Conservation (phyloP, 495 filamentous ascomycete species). For the Hyphodiscus hymeniophilus region DNA sequence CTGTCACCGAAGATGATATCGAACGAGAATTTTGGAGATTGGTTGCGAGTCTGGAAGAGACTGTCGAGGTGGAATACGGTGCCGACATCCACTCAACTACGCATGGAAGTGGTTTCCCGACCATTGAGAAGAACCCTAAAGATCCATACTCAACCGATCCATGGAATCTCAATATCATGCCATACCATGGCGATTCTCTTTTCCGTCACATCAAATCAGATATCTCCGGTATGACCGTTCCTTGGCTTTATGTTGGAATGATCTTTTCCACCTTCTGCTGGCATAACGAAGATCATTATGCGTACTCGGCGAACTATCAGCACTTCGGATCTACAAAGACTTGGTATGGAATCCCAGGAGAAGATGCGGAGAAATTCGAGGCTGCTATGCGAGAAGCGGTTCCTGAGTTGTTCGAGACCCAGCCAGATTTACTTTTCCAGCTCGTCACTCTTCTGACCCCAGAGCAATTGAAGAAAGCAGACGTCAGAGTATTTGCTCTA, state of each 20-base stretch:
- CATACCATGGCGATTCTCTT: slow-evolving; percentile 82
- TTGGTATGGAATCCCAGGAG: slow-evolving; percentile 96
- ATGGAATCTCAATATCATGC: slow-evolving; percentile 95
- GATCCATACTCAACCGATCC: slow-evolving; percentile 80
- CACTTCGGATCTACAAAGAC: slow-evolving; percentile 98
- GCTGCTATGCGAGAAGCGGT: slow-evolving; percentile 91
- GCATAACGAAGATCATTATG: slow-evolving; percentile 98
- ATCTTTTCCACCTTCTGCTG: slow-evolving; percentile 99
- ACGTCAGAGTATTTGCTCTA: slow-evolving; percentile 83
- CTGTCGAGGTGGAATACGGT: slow-evolving; percentile 95
- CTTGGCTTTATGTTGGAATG: slow-evolving; percentile 99
- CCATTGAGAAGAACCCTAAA: slow-evolving; percentile 81
- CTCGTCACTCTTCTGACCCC: slow-evolving; percentile 90
- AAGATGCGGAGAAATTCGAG: slow-evolving; percentile 91
- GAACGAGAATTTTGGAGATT: slow-evolving; percentile 96
- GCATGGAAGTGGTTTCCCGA: slow-evolving; percentile 95
- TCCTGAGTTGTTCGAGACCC: slow-evolving; percentile 92
- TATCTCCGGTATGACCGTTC: slow-evolving; percentile 99
- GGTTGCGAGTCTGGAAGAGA: slow-evolving; percentile 86
- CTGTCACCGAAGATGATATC: slow-evolving; percentile 90
- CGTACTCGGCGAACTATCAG: slow-evolving; percentile 98
- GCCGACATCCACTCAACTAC: slow-evolving; percentile 98
- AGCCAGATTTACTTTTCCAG: slow-evolving; percentile 95
- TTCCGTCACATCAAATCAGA: slow-evolving; percentile 97
- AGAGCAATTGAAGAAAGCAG: slow-evolving; percentile 89